A percentile compares a stretch with the other conserved stretches of the same genome.
phyloP scores from a whole-genome alignment of 345 rosid genomes.

The Rhizophora mangle region DNA sequence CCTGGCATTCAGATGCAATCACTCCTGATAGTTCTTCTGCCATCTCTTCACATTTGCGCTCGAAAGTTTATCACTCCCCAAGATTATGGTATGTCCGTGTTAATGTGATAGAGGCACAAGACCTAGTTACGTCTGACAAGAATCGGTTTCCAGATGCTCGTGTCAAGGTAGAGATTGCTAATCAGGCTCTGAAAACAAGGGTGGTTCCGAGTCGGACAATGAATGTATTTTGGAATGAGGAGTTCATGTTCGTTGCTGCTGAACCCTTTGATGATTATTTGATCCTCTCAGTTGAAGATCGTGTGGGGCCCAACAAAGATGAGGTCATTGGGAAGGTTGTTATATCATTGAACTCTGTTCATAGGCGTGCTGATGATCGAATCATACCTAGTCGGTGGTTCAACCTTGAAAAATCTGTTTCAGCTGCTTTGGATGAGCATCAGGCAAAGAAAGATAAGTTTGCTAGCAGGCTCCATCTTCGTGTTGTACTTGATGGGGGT shows the following conservation, averaged over 20 bases:
- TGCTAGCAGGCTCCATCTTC: slow-evolving; percentile 26
- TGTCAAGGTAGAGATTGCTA: slow-evolving; percentile 27
- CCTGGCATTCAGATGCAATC: slow-evolving; percentile 33
- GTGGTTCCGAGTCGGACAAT: slow-evolving; percentile 18
- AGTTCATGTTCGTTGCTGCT: slow-evolving; percentile 32
- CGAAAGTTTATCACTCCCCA: slow-evolving; percentile 34
- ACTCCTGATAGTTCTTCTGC: slow-evolving; percentile 21
- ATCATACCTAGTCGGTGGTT: slow-evolving; percentile 25
- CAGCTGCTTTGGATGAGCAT: slow-evolving; percentile 27
- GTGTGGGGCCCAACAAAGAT: slow-evolving; percentile 26
- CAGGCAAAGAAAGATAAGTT: slow-evolving; percentile 28
- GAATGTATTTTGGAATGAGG: slow-evolving; percentile 32
- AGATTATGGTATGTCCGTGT: slow-evolving; percentile 35
- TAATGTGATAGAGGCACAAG: slow-evolving; percentile 30
- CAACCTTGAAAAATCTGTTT: slow-evolving; percentile 23
- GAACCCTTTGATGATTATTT: slow-evolving; percentile 35
- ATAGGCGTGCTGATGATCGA: slow-evolving; percentile 32
- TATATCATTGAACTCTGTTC: slow-evolving; percentile 19
- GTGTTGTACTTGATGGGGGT: slow-evolving; percentile 28
- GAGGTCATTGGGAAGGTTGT: slow-evolving; percentile 32
- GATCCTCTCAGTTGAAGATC: slow-evolving; percentile 29
- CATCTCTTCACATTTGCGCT: slow-evolving; percentile 15
- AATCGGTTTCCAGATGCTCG: slow-evolving; percentile 25
- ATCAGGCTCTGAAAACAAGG: slow-evolving; percentile 28
- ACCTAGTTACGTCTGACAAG: slow-evolving; percentile 21